Evolutionary conservation across 192 early-diverging fungal genomes (phyloP).

Genomic region (Ambispora gerdemannii): DNA sequence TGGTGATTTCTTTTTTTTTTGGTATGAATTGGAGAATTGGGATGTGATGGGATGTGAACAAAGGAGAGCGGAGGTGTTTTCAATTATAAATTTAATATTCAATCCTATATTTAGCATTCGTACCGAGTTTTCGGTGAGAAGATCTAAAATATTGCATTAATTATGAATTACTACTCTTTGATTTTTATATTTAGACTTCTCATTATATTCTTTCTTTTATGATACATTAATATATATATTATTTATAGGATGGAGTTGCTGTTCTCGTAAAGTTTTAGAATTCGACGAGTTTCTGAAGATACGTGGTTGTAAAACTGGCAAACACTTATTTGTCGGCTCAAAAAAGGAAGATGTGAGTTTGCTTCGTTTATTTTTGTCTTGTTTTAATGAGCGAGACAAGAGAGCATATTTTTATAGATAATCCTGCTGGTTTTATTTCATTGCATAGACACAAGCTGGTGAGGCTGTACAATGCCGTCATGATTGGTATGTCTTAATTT

Average conservation of each 20-base stretch:
- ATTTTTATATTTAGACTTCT: no score
- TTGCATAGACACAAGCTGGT: conserved; percentile 37
- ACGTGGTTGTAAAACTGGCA: conserved; percentile 83
- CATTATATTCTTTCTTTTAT: no score
- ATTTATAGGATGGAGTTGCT: conserved; percentile 80
- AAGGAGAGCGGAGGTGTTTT: no score
- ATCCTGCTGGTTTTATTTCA: neutral
- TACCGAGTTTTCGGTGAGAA: no score
- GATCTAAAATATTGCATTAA: no score
- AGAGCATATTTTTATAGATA: neutral
- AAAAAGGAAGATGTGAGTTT: conserved; percentile 28
- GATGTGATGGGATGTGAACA: no score
- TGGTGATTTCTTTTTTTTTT: neutral
- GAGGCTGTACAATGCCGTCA: conserved; percentile 74
- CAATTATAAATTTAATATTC: no score
- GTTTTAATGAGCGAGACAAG: neutral
- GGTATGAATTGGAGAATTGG: no score
- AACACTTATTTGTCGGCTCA: conserved; percentile 84
- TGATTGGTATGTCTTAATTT: conserved; percentile 66
- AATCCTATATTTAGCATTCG: no score
- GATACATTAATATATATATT: neutral
- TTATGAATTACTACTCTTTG: no score
- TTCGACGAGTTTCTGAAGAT: conserved; percentile 99
- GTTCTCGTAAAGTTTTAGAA: conserved; percentile 89
- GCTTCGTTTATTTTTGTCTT: no score